phyloP scores from a whole-genome alignment of 176 grass and related monocot species.

The Hyparrhenia diplandra region DNA sequence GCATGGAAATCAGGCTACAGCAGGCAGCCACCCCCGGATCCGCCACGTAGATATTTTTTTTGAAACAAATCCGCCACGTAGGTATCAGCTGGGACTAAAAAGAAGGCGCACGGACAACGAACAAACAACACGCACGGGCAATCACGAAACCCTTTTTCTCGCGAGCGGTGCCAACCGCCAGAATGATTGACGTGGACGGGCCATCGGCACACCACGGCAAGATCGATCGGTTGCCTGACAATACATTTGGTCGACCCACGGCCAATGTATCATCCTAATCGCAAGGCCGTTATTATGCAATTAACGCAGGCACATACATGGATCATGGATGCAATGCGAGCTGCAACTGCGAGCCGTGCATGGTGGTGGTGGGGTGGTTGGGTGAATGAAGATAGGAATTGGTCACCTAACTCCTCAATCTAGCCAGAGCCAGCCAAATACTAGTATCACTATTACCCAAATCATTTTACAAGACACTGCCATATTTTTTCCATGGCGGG shows the following conservation, averaged over 20 bases:
- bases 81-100: no score
- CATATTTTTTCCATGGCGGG: no score
- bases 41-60: no score
- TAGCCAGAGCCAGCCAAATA: background rate
- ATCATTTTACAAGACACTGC: no score
- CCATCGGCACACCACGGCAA: background rate
- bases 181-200: conserved; percentile 1
- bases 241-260: background rate
- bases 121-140: no score
- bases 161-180: background rate
- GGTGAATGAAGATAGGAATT: conserved; percentile 18
- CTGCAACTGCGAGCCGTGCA: background rate
- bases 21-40: no score
- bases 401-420: conserved; percentile 4
- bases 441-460: no score
- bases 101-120: no score
- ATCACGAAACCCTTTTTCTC: background rate
- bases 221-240: background rate
- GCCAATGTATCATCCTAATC: background rate
- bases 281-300: background rate
- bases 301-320: background rate
- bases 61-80: no score
- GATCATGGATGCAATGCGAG: background rate
- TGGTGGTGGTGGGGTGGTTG: conserved; percentile 15
- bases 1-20: no score